Percentiles rank a stretch among this genome's conserved stretches.
Conservation (phyloP, 2,329 filamentous ascomycete genomes). For the Penicillium digitatum region DNA sequence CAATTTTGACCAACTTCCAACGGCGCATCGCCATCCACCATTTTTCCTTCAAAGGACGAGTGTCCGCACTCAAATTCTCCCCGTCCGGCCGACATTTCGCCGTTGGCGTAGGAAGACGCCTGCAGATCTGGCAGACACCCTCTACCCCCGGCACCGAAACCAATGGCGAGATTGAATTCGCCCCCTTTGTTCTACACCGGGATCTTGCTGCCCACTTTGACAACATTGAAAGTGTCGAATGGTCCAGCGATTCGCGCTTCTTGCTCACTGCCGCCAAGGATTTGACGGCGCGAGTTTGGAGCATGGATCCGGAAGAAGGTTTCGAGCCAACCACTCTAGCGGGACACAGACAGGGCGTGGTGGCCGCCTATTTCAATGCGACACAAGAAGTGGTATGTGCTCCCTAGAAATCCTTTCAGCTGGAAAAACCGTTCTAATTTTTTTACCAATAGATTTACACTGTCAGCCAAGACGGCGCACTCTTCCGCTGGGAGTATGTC, state of each 20-base stretch:
- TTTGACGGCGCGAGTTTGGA: constrained; percentile 92
- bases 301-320: constrained; percentile 76
- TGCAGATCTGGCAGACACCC: constrained; percentile 95
- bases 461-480: constrained; percentile 91
- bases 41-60: constrained; percentile 84
- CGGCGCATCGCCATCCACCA: constrained; percentile 85
- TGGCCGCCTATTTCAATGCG: constrained; percentile 94
- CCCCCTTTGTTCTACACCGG: constrained; percentile 85
- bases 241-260: constrained; percentile 95
- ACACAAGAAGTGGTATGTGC: constrained; percentile 71
- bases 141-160: constrained; percentile 76
- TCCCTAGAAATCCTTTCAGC: background rate
- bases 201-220: constrained; percentile 88
- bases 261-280: constrained; percentile 91
- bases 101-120: constrained; percentile 76
- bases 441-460: constrained; percentile 69
- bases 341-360: constrained; percentile 83
- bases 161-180: constrained; percentile 85
- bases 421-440: constrained; percentile 13
- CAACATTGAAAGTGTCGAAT: constrained; percentile 77
- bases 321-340: constrained; percentile 86
- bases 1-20: constrained; percentile 85
- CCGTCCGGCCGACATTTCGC: constrained; percentile 89
- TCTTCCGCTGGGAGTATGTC: constrained; percentile 89
- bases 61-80: constrained; percentile 83